A percentile compares a stretch with the other conserved stretches of the same genome.
Evolutionary conservation across 257 asterid species (phyloP).

Genomic region (Capsicum rhomboideum): DNA sequence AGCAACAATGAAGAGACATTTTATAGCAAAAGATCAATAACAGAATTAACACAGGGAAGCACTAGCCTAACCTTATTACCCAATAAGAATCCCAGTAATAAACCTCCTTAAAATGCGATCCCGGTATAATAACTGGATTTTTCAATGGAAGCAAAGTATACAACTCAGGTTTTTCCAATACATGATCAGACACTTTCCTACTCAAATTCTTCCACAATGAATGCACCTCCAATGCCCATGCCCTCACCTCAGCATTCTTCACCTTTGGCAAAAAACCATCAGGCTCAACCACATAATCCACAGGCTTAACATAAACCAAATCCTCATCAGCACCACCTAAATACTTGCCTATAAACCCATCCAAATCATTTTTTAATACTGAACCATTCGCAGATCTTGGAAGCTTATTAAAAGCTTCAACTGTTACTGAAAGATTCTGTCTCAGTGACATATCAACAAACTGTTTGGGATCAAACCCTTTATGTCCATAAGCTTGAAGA

Average conservation of each 20-base stretch:
- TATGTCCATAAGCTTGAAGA: conserved; percentile 32
- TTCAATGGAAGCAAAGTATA: conserved; percentile 64
- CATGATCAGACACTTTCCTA: conserved; percentile 57
- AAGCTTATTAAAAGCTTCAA: conserved; percentile 33
- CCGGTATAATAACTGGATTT: conserved; percentile 65
- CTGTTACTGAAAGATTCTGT: conserved; percentile 23
- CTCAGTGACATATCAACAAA: conserved; percentile 70
- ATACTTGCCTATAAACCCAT: conserved; percentile 23
- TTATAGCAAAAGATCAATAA: too few species aligned
- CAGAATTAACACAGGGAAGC: not conserved
- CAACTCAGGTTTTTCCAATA: conserved; percentile 36
- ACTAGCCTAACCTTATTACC: conserved; percentile 51
- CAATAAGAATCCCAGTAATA: conserved; percentile 96
- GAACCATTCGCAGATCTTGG: conserved; percentile 28
- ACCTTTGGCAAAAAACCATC: conserved; percentile 50
- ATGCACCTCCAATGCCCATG: conserved; percentile 78
- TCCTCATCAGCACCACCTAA: conserved; percentile 44
- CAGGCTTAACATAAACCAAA: conserved; percentile 43
- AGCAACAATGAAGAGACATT: too few species aligned
- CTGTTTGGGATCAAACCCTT: conserved; percentile 58
- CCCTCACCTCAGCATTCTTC: conserved; percentile 33
- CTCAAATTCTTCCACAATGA: conserved; percentile 68
- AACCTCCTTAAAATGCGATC: conserved; percentile 79
- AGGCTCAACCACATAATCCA: conserved; percentile 56
- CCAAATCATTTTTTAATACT: conserved; percentile 20